phyloP scores from a whole-genome alignment of 176 grass and related monocot species.

The Triticum monococcum region DNA sequence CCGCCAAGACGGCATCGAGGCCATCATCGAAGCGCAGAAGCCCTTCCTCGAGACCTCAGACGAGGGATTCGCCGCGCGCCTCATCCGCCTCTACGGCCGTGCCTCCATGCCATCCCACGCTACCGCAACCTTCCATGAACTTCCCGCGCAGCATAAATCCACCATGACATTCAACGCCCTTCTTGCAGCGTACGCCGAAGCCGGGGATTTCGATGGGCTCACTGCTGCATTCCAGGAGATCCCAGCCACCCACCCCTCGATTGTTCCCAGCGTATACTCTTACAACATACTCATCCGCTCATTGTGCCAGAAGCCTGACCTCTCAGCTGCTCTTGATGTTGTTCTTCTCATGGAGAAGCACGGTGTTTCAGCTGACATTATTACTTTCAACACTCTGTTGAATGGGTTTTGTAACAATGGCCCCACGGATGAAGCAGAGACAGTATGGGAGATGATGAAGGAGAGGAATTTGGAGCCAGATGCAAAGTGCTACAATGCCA shows the following conservation, averaged over 20 bases:
- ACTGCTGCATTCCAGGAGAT: conserved; percentile 35
- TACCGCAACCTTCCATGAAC: conserved; percentile 31
- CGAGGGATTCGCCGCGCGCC: conserved; percentile 44
- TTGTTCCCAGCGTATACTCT: conserved; percentile 36
- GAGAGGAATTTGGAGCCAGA: conserved; percentile 47
- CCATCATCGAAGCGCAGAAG: conserved; percentile 58
- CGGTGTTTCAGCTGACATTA: not conserved
- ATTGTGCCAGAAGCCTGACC: conserved; percentile 37
- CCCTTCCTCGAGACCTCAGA: conserved; percentile 37
- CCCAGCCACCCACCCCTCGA: conserved; percentile 27
- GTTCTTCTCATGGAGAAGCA: conserved; percentile 53
- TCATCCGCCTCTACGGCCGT: conserved; percentile 57
- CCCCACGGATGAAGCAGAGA: conserved; percentile 20
- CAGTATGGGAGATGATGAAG: conserved; percentile 61
- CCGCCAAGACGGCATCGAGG: conserved; percentile 37
- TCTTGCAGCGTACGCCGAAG: conserved; percentile 18
- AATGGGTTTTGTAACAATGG: conserved; percentile 38
- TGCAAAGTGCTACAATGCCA: conserved; percentile 50
- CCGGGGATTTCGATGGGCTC: conserved; percentile 21
- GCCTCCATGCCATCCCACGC: conserved; percentile 56
- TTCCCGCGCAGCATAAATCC: conserved; percentile 36
- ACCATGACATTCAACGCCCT: conserved; percentile 47
- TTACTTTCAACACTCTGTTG: conserved; percentile 55
- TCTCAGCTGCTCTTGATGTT: conserved; percentile 44
- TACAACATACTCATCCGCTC: conserved; percentile 61